Evolutionary conservation across 2,329 filamentous ascomycete genomes (phyloP).

Genomic region (Epichloe typhina): DNA sequence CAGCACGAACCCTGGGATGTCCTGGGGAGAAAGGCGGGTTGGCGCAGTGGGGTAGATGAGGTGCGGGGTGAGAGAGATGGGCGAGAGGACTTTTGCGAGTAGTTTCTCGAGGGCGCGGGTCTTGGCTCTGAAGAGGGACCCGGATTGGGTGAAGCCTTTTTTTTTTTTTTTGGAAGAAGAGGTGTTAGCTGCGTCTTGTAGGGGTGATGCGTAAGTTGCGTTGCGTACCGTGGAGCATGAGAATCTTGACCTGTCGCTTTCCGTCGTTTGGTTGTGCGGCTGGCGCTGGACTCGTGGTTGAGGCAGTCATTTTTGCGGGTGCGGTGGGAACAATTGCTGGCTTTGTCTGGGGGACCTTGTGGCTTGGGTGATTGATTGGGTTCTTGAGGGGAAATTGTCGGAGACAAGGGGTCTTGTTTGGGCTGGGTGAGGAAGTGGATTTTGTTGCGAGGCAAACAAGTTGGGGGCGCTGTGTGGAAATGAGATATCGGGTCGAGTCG

Average conservation of each 20-base stretch:
- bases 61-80: slow-evolving; percentile 37
- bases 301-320: neutral
- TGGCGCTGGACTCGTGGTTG: neutral
- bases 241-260: slow-evolving; percentile 48
- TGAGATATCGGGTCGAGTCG: no score
- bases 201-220: slow-evolving; percentile 5
- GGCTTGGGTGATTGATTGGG: neutral
- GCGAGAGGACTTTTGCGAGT: slow-evolving; percentile 57
- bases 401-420: neutral
- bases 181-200: neutral
- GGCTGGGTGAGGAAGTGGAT: slow-evolving; percentile 7
- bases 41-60: slow-evolving; percentile 61
- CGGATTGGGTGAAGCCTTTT: slow-evolving; percentile 79
- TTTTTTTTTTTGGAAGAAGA: slow-evolving; percentile 21
- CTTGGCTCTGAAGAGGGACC: slow-evolving; percentile 72
- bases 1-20: slow-evolving; percentile 56
- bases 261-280: neutral
- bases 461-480: neutral
- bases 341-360: neutral
- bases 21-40: slow-evolving; percentile 44
- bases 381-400: neutral
- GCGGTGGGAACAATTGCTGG: no score
- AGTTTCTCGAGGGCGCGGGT: slow-evolving; percentile 77
- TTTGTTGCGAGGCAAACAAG: neutral
- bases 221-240: slow-evolving; percentile 60